Conservation (phyloP, 2,329 filamentous ascomycete species). For the Pseudopithomyces chartarum region DNA sequence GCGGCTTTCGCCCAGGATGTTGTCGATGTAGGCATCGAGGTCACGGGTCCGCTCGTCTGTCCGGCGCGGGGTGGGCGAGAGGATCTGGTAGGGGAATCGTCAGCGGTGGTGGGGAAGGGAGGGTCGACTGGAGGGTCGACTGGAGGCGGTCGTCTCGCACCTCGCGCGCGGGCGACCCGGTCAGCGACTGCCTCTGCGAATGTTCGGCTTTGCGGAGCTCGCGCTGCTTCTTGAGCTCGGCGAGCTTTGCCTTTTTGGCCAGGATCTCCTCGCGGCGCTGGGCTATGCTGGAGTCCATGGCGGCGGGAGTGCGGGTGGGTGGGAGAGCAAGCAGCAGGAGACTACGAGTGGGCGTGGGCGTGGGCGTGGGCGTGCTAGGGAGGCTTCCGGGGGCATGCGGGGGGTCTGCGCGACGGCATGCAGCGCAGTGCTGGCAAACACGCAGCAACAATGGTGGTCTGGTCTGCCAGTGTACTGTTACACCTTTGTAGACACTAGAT, state of each 20-base stretch:
- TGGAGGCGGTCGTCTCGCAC: slow-evolving; percentile 53
- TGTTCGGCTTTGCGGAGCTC: slow-evolving; percentile 80
- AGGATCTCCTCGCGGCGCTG: slow-evolving; percentile 93
- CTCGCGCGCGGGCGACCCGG: slow-evolving; percentile 68
- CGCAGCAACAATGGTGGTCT: background rate
- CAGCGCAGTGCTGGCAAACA: background rate
- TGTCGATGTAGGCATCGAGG: slow-evolving; percentile 84
- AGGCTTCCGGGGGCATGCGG: background rate
- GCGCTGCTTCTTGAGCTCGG: slow-evolving; percentile 90
- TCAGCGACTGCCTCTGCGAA: slow-evolving; percentile 66
- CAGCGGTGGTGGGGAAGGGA: slow-evolving; percentile 2
- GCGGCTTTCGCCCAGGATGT: slow-evolving; percentile 78
- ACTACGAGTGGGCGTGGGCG: slow-evolving; percentile 5
- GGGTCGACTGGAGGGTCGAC: background rate
- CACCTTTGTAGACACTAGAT: too few species aligned
- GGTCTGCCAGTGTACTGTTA: too few species aligned
- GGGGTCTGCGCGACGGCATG: background rate
- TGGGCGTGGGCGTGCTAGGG: background rate
- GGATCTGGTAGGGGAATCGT: slow-evolving; percentile 56
- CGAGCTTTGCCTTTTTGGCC: slow-evolving; percentile 95
- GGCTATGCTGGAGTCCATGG: slow-evolving; percentile 64
- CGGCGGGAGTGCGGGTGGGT: slow-evolving; percentile 8
- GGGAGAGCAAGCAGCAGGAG: too few species aligned
- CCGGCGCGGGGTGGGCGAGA: slow-evolving; percentile 72
- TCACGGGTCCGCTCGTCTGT: slow-evolving; percentile 70